These are phyloP conservation scores for Lyophyllum semitale DNA, from an alignment of 768 basidiomycete genomes.

Conservation along the genomic window DNA sequence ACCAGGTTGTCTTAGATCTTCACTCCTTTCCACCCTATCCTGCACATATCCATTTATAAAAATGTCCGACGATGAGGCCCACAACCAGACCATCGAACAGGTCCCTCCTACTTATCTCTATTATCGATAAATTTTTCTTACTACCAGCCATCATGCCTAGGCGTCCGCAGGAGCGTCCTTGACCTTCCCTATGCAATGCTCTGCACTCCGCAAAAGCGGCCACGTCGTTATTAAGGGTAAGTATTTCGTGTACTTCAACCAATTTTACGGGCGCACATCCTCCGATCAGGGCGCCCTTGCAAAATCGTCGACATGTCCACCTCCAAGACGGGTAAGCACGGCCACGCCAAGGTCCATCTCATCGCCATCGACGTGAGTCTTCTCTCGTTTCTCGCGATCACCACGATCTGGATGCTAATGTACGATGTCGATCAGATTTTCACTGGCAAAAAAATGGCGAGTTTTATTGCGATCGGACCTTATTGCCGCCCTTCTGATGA, in stretches of 20 bases:
- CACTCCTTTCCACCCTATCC: constrained; percentile 25
- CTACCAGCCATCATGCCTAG: constrained; percentile 35
- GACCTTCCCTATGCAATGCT: constrained; percentile 93
- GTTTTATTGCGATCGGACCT: constrained; percentile 29
- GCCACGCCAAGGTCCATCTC: constrained; percentile 99
- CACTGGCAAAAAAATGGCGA: constrained; percentile 94
- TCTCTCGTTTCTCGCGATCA: not conserved
- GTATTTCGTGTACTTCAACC: constrained; percentile 7
- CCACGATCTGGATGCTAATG: constrained; percentile 12
- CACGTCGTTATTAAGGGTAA: constrained; percentile 94
- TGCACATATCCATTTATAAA: constrained; percentile 25
- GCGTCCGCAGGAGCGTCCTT: constrained; percentile 72
- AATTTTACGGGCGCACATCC: constrained; percentile 1
- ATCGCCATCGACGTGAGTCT: constrained; percentile 90
- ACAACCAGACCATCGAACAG: constrained; percentile 85
- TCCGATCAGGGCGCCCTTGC: constrained; percentile 77
- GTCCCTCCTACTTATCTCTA: constrained; percentile 5
- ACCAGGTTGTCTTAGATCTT: constrained; percentile 21
- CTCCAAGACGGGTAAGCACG: constrained; percentile 99
- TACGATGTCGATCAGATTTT: constrained; percentile 70
- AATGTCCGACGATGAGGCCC: constrained; percentile 90
- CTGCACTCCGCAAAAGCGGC: constrained; percentile 90
- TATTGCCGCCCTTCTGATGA: not conserved
- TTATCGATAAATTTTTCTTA: constrained; percentile 19
- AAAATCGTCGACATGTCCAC: constrained; percentile 99